These are phyloP conservation scores for Edhazardia aedis DNA, from an alignment of 371 early-diverging fungal genomes.

Conservation along the genomic window DNA sequence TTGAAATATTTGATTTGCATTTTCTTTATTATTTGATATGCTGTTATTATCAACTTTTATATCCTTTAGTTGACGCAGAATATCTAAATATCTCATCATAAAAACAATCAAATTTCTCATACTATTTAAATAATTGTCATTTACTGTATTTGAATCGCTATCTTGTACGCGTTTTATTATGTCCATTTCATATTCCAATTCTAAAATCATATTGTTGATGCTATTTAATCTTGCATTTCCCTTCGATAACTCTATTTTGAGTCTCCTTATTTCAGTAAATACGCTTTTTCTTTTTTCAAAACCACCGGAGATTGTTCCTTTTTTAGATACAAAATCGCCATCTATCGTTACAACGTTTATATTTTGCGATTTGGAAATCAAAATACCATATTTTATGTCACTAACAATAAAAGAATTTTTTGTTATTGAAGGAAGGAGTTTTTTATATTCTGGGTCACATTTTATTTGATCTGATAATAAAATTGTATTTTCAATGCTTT, in stretches of 20 bases:
- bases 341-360: slow-evolving; percentile 38
- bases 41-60: background rate
- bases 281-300: too few relatives aligned
- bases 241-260: background rate
- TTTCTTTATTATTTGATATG: background rate
- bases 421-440: slow-evolving; percentile 23
- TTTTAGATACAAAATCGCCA: slow-evolving; percentile 34
- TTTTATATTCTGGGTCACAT: slow-evolving; percentile 18
- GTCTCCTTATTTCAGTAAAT: too few relatives aligned
- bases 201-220: background rate
- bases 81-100: too few relatives aligned
- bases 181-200: background rate
- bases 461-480: slow-evolving; percentile 13
- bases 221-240: background rate
- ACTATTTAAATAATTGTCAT: background rate
- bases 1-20: background rate
- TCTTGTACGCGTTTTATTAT: background rate
- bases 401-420: slow-evolving; percentile 21
- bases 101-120: background rate
- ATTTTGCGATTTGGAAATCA: slow-evolving; percentile 16
- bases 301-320: slow-evolving; percentile 43
- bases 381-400: slow-evolving; percentile 26
- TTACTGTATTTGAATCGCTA: background rate
- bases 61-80: too few relatives aligned
- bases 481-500: slow-evolving; percentile 8